phyloP scores from a whole-genome alignment of 2,329 filamentous ascomycete genomes.

The Ophiognomonia clavigignenti-juglandacearum region DNA sequence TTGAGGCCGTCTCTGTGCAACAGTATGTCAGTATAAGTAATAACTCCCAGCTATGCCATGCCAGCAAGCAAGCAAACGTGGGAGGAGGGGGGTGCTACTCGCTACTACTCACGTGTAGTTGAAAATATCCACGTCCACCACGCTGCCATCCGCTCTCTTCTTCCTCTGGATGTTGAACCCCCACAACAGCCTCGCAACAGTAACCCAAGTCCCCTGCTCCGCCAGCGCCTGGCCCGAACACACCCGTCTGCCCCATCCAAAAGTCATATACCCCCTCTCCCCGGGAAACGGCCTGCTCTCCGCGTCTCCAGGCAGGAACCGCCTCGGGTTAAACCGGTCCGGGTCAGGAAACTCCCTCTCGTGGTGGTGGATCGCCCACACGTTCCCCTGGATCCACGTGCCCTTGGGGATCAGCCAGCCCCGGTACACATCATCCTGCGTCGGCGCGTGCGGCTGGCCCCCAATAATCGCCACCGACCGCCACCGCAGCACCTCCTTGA shows the following conservation, averaged over 20 bases:
- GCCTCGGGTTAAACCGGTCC: constrained; percentile 37
- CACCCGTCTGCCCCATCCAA: constrained; percentile 51
- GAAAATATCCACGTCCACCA: constrained; percentile 52
- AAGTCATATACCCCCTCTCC: constrained; percentile 48
- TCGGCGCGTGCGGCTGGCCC: constrained; percentile 44
- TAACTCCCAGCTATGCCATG: too few species aligned
- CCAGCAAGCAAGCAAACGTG: too few species aligned
- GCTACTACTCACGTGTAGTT: constrained; percentile 44
- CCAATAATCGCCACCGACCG: constrained; percentile 47
- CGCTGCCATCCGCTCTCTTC: constrained; percentile 32
- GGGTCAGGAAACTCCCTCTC: constrained; percentile 42
- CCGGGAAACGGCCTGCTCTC: constrained; percentile 40
- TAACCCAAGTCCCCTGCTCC: constrained; percentile 57
- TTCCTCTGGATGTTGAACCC: constrained; percentile 45
- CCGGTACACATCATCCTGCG: constrained; percentile 41
- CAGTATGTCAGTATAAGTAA: not conserved
- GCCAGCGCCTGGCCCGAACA: constrained; percentile 51
- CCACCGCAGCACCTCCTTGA: constrained; percentile 55
- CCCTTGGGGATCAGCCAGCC: constrained; percentile 46
- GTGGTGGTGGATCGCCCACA: constrained; percentile 45
- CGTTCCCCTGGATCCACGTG: constrained; percentile 44
- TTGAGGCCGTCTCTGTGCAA: constrained; percentile 48
- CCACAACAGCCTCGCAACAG: constrained; percentile 52
- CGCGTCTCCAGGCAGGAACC: constrained; percentile 33
- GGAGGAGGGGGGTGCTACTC: too few species aligned